A percentile compares a stretch with the other conserved stretches of the same genome.
Conservation (phyloP, 768 basidiomycete species). For the Leccinum subtestaceum region DNA sequence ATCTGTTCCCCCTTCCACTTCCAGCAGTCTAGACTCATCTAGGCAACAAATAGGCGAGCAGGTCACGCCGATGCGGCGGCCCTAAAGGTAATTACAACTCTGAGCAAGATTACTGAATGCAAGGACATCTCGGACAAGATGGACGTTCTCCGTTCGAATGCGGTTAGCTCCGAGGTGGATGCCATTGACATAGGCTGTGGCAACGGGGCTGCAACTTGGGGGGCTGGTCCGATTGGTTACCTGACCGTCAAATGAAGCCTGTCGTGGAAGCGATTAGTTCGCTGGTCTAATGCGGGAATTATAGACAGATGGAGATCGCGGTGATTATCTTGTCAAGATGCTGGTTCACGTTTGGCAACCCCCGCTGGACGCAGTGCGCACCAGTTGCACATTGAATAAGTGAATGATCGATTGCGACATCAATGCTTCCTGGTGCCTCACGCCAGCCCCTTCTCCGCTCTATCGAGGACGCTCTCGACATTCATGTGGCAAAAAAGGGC, state of each 20-base stretch:
- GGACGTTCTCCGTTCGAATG: not conserved
- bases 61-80: not conserved
- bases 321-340: constrained; percentile 21
- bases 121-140: not conserved
- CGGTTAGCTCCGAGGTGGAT: constrained; percentile 8
- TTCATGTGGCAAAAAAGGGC: constrained; percentile 1
- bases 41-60: not conserved
- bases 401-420: constrained; percentile 3
- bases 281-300: constrained; percentile 17
- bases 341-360: not conserved
- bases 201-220: constrained; percentile 1
- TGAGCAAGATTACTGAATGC: not conserved
- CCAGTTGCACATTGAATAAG: not conserved
- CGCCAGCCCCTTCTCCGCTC: constrained; percentile 6
- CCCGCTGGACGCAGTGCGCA: not conserved
- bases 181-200: not conserved
- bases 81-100: not conserved
- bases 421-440: constrained; percentile 6
- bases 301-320: constrained; percentile 20
- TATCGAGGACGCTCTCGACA: constrained; percentile 11
- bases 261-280: not conserved
- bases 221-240: not conserved
- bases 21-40: not conserved
- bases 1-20: no score
- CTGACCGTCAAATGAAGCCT: not conserved